These are phyloP conservation scores for Plenodomus lindquistii DNA, from an alignment of 2,329 filamentous ascomycete genomes.

Conservation along the genomic window DNA sequence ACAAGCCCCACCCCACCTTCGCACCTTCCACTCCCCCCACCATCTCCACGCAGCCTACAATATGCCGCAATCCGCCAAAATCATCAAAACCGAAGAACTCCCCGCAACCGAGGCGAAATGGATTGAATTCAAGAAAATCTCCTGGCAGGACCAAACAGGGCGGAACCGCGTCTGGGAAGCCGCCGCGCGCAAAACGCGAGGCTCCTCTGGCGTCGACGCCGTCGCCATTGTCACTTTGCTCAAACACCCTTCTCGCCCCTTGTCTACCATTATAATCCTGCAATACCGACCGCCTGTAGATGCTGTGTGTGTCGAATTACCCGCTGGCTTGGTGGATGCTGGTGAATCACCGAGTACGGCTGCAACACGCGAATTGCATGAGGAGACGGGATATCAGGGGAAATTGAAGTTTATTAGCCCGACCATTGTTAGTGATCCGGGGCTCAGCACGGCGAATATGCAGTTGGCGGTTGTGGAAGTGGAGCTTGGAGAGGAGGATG, in stretches of 20 bases:
- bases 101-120: constrained; percentile 58
- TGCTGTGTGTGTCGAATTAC: constrained; percentile 63
- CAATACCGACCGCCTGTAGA: constrained; percentile 65
- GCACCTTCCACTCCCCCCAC: constrained; percentile 17
- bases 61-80: constrained; percentile 37
- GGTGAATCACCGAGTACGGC: constrained; percentile 60
- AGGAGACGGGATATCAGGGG: constrained; percentile 67
- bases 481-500: constrained; percentile 54
- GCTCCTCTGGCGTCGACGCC: constrained; percentile 61
- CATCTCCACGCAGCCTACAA: constrained; percentile 30
- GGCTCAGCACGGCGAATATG: constrained; percentile 65
- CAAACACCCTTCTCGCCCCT: constrained; percentile 50
- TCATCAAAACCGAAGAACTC: constrained; percentile 51
- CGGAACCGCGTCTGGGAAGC: constrained; percentile 55
- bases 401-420: constrained; percentile 58
- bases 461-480: constrained; percentile 65
- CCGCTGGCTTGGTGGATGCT: constrained; percentile 63
- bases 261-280: constrained; percentile 60
- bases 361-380: constrained; percentile 61
- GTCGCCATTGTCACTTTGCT: constrained; percentile 63
- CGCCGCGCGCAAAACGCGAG: constrained; percentile 56
- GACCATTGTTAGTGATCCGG: constrained; percentile 68
- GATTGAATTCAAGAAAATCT: constrained; percentile 60
- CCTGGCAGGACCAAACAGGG: constrained; percentile 53
- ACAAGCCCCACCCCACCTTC: neutral